Base-by-base conservation (phyloP, 305 asterid species). In the Fraxinus ornus region DNA sequence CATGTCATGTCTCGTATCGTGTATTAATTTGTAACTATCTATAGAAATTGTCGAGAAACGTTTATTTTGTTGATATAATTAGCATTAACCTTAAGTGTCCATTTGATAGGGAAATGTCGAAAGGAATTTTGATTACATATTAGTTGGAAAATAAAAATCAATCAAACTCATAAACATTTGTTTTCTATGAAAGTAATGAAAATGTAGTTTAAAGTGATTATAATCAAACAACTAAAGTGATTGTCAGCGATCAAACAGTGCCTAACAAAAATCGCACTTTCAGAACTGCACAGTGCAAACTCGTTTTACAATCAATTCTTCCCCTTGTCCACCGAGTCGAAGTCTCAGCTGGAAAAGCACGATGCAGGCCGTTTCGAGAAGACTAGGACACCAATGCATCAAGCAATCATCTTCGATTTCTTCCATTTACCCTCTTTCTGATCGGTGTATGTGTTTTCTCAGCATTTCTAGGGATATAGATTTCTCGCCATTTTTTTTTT, bases 321-420 rank as follows among this genome's bases (percentile, higher is more conserved):
- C 13, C 75, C 19, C 37, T 26, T 68, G 36, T 26, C 36, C 75
- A 10, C 2, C n/a, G 21, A 49, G 75, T 68, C 35, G 15, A 21
- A 7, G 71, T 22, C 76, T 55, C 24, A 57, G 77, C 78, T 62
- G 82, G 71, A 66, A 26, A 49, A 22, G 81, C 71, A 87, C 72
- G 90, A 95, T 95, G 98, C 98, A 91, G 82, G 86, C 91, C 49
- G 75, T 93, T 3, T 81, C 93, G 84, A 89, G 93, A 86, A 91
- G 93, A 81, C 78, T 90, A 81, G 86, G 91, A 79, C 89, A 85
- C 60, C 97, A 83, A 66, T 88, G 84, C 85, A 76, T 88, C 66
- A 85, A 85, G 71, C 89, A 88, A 22, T 88, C 93, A 24, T 39
- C 87, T 37, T 73, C 89, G 47, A 78, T 92, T 85, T 91, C 85